A percentile compares a stretch with the other conserved stretches of the same genome.
These are phyloP conservation scores for Senecio squalidus DNA, from an alignment of 140 eudicot genomes.

Conservation along the genomic window DNA sequence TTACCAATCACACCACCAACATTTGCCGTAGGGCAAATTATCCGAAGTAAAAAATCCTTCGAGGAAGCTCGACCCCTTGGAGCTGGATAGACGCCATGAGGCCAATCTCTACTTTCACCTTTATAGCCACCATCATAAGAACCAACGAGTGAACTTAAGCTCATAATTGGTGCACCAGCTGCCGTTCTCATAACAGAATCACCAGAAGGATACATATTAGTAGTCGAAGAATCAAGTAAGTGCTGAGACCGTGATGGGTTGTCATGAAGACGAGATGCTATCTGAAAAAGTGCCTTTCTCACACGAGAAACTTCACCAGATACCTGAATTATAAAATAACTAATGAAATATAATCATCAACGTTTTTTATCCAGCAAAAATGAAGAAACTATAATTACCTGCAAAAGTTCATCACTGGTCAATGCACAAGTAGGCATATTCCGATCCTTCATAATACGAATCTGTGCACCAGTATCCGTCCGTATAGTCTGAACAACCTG, in stretches of 20 bases:
- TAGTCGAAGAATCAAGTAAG: slow-evolving; percentile 41
- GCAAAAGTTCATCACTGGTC: slow-evolving; percentile 11
- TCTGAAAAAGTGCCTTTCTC: slow-evolving; percentile 63
- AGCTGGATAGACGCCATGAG: slow-evolving; percentile 39
- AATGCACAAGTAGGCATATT: slow-evolving; percentile 9
- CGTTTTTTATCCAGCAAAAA: no score
- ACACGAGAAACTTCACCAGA: slow-evolving; percentile 68
- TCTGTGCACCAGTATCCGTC: slow-evolving; percentile 68
- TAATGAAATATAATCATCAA: no score
- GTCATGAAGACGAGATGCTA: slow-evolving; percentile 70
- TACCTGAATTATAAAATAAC: slow-evolving; percentile 35
- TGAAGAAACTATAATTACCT: no score
- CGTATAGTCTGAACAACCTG: slow-evolving; percentile 22
- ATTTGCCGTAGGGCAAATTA: slow-evolving; percentile 61
- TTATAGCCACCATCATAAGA: slow-evolving; percentile 50
- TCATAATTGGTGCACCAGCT: slow-evolving; percentile 56
- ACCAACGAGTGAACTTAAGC: slow-evolving; percentile 50
- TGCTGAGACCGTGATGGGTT: slow-evolving; percentile 76
- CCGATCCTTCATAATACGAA: slow-evolving; percentile 37
- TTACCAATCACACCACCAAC: slow-evolving; percentile 85
- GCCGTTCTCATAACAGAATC: slow-evolving; percentile 36
- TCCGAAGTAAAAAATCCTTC: slow-evolving; percentile 60
- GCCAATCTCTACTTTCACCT: slow-evolving; percentile 44
- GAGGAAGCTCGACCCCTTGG: slow-evolving; percentile 50
- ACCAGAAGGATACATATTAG: slow-evolving; percentile 27